phyloP scores from a whole-genome alignment of 495 filamentous ascomycete species.

The Neurospora sp. region DNA sequence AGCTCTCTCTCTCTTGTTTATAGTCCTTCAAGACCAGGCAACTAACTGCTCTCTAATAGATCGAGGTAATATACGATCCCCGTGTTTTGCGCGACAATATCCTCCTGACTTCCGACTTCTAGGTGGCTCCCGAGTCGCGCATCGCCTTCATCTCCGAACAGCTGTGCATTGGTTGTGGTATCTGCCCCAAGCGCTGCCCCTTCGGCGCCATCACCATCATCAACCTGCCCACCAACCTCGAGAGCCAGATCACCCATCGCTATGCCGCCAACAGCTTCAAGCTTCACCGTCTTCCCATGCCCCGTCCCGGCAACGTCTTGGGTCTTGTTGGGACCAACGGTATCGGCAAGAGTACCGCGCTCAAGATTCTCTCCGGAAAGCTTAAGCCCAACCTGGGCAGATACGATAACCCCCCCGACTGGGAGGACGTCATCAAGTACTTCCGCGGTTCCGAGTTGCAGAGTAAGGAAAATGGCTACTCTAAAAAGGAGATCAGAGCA shows the following conservation, averaged over 20 bases:
- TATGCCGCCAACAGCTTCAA: slow-evolving; percentile 99
- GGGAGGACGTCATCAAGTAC: slow-evolving; percentile 97
- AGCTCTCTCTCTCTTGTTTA: background rate
- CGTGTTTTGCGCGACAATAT: background rate
- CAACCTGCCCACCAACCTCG: slow-evolving; percentile 97
- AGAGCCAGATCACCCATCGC: slow-evolving; percentile 93
- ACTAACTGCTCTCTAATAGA: slow-evolving; percentile 7
- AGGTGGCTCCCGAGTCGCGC: slow-evolving; percentile 81
- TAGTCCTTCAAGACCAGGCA: too few species aligned
- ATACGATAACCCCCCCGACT: slow-evolving; percentile 94
- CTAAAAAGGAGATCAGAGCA: background rate
- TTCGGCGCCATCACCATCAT: slow-evolving; percentile 98
- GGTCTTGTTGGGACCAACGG: slow-evolving; percentile 97
- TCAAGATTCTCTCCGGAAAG: slow-evolving; percentile 97
- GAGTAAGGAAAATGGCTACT: slow-evolving; percentile 46
- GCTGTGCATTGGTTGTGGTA: slow-evolving; percentile 76
- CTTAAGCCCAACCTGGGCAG: slow-evolving; percentile 94
- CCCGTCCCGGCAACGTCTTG: slow-evolving; percentile 90
- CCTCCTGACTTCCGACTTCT: slow-evolving; percentile 38
- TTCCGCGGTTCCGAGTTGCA: slow-evolving; percentile 96
- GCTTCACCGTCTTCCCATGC: slow-evolving; percentile 90
- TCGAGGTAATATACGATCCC: slow-evolving; percentile 7
- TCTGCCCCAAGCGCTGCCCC: slow-evolving; percentile 98
- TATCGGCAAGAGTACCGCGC: slow-evolving; percentile 97
- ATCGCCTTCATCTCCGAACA: slow-evolving; percentile 97